A percentile compares a stretch with the other conserved stretches of the same genome.
phyloP scores from a whole-genome alignment of 768 basidiomycete species.

The Kockovaella imperatae region DNA sequence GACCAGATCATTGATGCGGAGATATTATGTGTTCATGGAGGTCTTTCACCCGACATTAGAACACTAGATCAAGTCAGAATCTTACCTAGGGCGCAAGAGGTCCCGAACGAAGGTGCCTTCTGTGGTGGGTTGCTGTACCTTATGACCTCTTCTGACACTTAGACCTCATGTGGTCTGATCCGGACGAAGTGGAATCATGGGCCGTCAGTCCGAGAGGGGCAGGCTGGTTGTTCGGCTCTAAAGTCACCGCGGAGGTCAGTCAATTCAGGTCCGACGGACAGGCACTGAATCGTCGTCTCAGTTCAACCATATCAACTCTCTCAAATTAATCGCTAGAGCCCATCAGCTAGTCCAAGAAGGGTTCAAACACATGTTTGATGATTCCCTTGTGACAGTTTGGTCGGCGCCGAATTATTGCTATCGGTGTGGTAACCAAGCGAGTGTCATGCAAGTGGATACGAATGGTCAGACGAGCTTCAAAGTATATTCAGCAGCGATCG shows the following conservation, averaged over 20 bases:
- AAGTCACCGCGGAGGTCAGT: conserved; percentile 71
- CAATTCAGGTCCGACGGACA: background rate
- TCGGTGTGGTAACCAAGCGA: conserved; percentile 74
- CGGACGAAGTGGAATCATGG: conserved; percentile 93
- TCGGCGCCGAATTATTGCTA: conserved; percentile 47
- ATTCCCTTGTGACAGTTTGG: conserved; percentile 42
- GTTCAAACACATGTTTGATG: conserved; percentile 45
- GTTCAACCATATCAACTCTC: conserved; percentile 90
- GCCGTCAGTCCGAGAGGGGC: conserved; percentile 93
- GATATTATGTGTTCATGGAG: conserved; percentile 89
- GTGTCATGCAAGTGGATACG: conserved; percentile 75
- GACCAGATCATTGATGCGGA: conserved; percentile 84
- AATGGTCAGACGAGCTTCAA: conserved; percentile 58
- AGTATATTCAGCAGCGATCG: conserved; percentile 77
- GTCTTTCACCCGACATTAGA: conserved; percentile 88
- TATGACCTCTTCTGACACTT: background rate
- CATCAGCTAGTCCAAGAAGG: conserved; percentile 73
- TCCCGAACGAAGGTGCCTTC: conserved; percentile 50
- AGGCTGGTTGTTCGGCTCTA: conserved; percentile 87
- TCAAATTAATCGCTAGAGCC: conserved; percentile 82
- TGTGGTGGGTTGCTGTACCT: conserved; percentile 42
- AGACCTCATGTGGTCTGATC: conserved; percentile 99
- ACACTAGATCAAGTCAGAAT: conserved; percentile 92
- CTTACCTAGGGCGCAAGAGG: conserved; percentile 55
- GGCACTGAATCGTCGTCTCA: conserved; percentile 34